Base-by-base conservation (phyloP, 202 grass and related monocot species). In the Setaria viridis region DNA sequence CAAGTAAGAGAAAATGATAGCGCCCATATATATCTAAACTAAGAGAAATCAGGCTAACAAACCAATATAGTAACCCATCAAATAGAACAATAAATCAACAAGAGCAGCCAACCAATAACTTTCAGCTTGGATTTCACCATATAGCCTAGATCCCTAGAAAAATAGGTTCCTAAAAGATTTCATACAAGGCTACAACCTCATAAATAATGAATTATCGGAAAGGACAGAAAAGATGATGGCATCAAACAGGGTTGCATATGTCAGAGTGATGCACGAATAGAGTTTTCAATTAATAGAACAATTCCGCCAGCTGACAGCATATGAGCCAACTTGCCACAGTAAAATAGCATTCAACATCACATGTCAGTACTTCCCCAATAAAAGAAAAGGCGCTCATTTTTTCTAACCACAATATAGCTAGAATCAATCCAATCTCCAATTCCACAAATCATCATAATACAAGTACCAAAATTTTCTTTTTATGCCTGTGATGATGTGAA, bases 351-450 rank as follows among this genome's bases (percentile, higher is more conserved):
- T 78, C 68, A 29, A n/a, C 59, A 74, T 64, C 21, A 34, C 32
- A 62, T 5, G 2, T 19, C 67, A 79, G 42, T 13, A 59, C 20
- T 90, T 74, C 46, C 67, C 79, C n/a, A 12, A 73, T 25, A 79
- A 90, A 25, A 76, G 45, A 83, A 84, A 60, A 1, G 32, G 34
- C 1, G 1, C 37, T 41, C 25, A 12, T 6, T 76, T 89, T 85
- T 89, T 75, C 70, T 70, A 60, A 81, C 45, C 30, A 84, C 37
- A 68, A 29, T 55, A 84, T 63, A 71, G 54, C 29, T 50, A 49
- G 9, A 37, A 67, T 30, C 48, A 64, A 62, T 80, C 58, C 39
- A 67, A 58, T 75, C 37, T 68, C 30, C 29, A 74, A 35, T 4
- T 74, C 35, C 51, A 76, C n/a, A 85, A 43, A 70, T 77, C 21